phyloP scores from a whole-genome alignment of 139 green algal genomes.

The Coccomyxa sp. region DNA sequence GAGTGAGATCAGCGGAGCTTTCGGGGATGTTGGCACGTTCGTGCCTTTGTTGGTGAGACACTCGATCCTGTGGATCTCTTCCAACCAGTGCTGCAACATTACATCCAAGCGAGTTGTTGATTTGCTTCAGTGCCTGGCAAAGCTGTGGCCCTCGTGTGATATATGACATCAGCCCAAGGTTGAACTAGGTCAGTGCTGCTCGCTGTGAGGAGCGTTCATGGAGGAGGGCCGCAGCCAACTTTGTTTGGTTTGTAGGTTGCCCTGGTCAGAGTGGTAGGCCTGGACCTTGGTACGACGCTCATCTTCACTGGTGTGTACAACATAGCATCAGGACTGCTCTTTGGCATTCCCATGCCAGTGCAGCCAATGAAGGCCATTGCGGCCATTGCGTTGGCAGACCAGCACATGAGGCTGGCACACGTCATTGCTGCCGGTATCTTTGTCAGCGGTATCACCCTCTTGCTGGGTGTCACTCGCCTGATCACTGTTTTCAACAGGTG shows the following conservation, averaged over 20 bases:
- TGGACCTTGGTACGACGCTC: constrained; percentile 77
- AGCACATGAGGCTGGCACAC: constrained; percentile 40
- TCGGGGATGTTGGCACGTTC: constrained; percentile 80
- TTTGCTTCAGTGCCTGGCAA: neutral
- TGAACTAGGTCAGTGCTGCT: neutral
- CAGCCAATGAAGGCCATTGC: constrained; percentile 88
- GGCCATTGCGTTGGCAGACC: constrained; percentile 58
- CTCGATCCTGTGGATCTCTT: neutral
- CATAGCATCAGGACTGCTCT: constrained; percentile 51
- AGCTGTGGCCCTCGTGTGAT: neutral
- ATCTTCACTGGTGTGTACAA: constrained; percentile 76
- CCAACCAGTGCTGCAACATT: neutral
- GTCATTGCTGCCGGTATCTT: constrained; percentile 60
- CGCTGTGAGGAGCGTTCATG: neutral
- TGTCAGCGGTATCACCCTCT: constrained; percentile 45
- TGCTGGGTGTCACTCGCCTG: constrained; percentile 50
- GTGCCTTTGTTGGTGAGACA: constrained; percentile 49
- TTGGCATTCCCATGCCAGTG: constrained; percentile 57
- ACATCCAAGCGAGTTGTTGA: neutral
- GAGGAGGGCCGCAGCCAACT: neutral
- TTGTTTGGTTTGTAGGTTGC: constrained; percentile 36
- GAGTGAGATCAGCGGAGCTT: constrained; percentile 26
- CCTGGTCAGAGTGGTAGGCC: constrained; percentile 35
- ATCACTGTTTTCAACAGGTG: constrained; percentile 43
- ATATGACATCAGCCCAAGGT: neutral